Evolutionary conservation across 352 stramenopile species (phyloP).

Genomic region (Pythium volutum): DNA sequence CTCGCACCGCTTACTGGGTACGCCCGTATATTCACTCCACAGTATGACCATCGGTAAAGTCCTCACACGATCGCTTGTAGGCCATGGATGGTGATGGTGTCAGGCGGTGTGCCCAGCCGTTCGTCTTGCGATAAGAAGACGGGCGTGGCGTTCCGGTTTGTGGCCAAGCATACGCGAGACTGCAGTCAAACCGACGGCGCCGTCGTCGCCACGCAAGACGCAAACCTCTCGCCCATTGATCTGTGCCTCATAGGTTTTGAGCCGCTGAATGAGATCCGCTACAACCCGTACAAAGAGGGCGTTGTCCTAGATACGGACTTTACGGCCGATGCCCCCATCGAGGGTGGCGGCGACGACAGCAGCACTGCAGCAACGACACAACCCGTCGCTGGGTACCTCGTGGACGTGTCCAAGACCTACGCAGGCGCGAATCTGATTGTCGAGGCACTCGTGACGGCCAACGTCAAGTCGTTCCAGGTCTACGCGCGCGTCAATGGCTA

Average conservation of each 20-base stretch:
- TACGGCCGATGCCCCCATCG: slow-evolving; percentile 1
- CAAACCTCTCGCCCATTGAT: slow-evolving; percentile 8
- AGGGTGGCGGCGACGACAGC: background rate
- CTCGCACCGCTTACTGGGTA: slow-evolving; percentile 16
- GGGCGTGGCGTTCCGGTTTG: slow-evolving; percentile 17
- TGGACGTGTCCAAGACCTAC: slow-evolving; percentile 26
- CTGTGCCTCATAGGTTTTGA: slow-evolving; percentile 14
- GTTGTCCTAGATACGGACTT: slow-evolving; percentile 24
- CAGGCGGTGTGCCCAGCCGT: background rate
- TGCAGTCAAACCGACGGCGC: slow-evolving; percentile 12
- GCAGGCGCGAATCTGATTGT: slow-evolving; percentile 25
- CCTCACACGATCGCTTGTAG: slow-evolving; percentile 10
- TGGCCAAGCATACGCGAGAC: slow-evolving; percentile 7
- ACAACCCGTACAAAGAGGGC: slow-evolving; percentile 18
- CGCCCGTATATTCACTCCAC: too few species aligned
- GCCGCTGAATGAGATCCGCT: slow-evolving; percentile 15
- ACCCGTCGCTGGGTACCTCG: slow-evolving; percentile 17
- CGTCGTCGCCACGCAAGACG: background rate
- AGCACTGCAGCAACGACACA: background rate
- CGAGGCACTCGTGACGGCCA: slow-evolving; percentile 20
- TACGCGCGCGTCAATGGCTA: slow-evolving; percentile 31
- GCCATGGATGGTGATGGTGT: slow-evolving; percentile 23
- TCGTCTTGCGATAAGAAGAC: slow-evolving; percentile 8
- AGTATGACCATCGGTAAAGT: too few species aligned
- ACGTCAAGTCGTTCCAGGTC: slow-evolving; percentile 30